Evolutionary conservation across 176 grass and related monocot genomes (phyloP).

Genomic region (Thalia dealbata): DNA sequence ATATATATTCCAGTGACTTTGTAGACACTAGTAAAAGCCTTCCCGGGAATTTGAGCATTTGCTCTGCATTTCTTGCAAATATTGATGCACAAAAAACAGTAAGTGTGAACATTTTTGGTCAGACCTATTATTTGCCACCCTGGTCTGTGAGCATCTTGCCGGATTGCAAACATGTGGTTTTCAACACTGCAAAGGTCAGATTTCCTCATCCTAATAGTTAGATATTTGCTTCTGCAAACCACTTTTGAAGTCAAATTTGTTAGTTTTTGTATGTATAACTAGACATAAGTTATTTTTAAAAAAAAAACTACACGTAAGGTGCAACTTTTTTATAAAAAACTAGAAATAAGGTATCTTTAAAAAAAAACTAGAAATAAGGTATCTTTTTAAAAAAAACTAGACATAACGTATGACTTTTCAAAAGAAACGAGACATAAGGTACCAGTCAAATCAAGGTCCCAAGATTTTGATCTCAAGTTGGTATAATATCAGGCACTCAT

Average conservation of each 20-base stretch:
- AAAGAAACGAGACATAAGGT: neutral
- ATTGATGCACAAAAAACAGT: constrained; percentile 82
- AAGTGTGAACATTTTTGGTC: constrained; percentile 67
- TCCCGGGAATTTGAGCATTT: constrained; percentile 43
- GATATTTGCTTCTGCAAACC: neutral
- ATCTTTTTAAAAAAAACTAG: too few relatives aligned
- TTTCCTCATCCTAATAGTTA: neutral
- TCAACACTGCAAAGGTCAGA: constrained; percentile 79
- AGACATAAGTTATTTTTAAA: too few relatives aligned
- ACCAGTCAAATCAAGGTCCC: neutral
- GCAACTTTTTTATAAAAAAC: too few relatives aligned
- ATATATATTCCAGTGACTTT: constrained; percentile 58
- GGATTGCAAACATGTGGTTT: constrained; percentile 75
- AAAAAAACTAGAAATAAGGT: too few relatives aligned
- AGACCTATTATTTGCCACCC: constrained; percentile 65
- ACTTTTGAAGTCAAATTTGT: neutral
- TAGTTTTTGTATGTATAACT: neutral
- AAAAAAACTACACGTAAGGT: too few relatives aligned
- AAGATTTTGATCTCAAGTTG: neutral
- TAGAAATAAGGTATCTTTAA: too few relatives aligned
- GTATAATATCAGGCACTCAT: neutral
- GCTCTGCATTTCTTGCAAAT: constrained; percentile 92
- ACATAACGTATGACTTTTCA: too few relatives aligned
- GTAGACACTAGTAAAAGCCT: constrained; percentile 52
- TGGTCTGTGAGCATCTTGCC: constrained; percentile 98